phyloP scores from a whole-genome alignment of 164 flowering plant species.

The Malania oleifera region DNA sequence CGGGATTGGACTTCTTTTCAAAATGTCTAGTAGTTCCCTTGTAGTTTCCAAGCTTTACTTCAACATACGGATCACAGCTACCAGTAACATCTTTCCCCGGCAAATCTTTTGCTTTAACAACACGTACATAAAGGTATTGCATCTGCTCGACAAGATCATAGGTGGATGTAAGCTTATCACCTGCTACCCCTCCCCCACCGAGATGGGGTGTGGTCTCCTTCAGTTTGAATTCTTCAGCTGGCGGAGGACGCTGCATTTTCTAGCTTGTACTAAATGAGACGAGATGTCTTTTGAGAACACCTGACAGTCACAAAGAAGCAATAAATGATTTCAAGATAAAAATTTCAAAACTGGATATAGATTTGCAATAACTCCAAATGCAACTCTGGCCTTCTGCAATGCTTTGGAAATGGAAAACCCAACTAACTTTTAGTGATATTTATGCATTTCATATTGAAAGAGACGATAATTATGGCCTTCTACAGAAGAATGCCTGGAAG shows the following conservation, averaged over 20 bases:
- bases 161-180: constrained; percentile 1
- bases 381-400: background rate
- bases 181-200: background rate
- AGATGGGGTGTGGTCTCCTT: constrained; percentile 6
- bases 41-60: constrained; percentile 7
- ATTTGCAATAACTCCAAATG: background rate
- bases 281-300: background rate
- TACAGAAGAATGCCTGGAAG: too few species aligned
- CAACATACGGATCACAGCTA: constrained; percentile 4
- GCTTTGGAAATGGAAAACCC: background rate
- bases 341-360: background rate
- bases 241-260: constrained; percentile 8
- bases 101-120: constrained; percentile 5
- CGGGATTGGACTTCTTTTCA: constrained; percentile 7
- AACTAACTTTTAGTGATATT: background rate
- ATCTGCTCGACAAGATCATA: constrained; percentile 10
- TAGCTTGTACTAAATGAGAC: background rate
- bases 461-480: too few species aligned
- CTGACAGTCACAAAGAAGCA: background rate
- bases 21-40: constrained; percentile 1
- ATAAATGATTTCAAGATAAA: too few species aligned
- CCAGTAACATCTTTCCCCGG: constrained; percentile 5
- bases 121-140: constrained; percentile 10
- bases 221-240: constrained; percentile 6
- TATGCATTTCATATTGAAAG: background rate